phyloP scores from a whole-genome alignment of 2,329 filamentous ascomycete species.

The Fusarium chuoi region DNA sequence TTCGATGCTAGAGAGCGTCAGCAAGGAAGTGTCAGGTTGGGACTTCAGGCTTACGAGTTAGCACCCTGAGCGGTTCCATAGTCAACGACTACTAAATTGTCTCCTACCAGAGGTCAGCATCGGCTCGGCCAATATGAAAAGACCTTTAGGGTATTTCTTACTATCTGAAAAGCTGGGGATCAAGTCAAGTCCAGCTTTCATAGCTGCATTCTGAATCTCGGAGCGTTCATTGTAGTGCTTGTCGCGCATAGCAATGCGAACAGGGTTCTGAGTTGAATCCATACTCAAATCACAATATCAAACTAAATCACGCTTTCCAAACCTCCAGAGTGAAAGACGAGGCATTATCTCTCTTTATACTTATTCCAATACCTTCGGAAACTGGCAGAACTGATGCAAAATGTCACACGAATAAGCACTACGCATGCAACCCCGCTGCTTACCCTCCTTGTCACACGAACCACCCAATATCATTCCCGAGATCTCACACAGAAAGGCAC shows the following conservation, averaged over 20 bases:
- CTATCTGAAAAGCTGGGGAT: background rate
- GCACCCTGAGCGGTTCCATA: constrained; percentile 8
- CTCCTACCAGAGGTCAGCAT: background rate
- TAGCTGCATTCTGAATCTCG: constrained; percentile 1
- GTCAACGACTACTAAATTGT: background rate
- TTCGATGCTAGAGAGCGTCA: background rate
- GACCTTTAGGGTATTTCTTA: fast-evolving
- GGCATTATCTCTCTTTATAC: background rate
- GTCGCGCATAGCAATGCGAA: constrained; percentile 13
- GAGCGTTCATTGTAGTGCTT: constrained; percentile 14
- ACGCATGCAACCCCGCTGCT: background rate
- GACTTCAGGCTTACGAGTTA: background rate
- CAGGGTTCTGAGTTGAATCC: background rate
- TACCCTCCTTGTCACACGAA: background rate
- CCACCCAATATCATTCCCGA: background rate
- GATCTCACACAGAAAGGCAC: background rate
- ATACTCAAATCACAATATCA: background rate
- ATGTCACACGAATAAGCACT: background rate
- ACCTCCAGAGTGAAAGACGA: fast-evolving
- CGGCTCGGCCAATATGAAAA: fast-evolving
- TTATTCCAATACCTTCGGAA: too few relatives aligned
- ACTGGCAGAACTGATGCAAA: background rate
- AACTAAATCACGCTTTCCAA: fast-evolving
- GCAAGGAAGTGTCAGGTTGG: fast-evolving
- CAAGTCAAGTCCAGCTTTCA: background rate